A percentile compares a stretch with the other conserved stretches of the same genome.
phyloP scores from a whole-genome alignment of 2,329 filamentous ascomycete genomes.

The Dryadomyces quercus-mongolicae region DNA sequence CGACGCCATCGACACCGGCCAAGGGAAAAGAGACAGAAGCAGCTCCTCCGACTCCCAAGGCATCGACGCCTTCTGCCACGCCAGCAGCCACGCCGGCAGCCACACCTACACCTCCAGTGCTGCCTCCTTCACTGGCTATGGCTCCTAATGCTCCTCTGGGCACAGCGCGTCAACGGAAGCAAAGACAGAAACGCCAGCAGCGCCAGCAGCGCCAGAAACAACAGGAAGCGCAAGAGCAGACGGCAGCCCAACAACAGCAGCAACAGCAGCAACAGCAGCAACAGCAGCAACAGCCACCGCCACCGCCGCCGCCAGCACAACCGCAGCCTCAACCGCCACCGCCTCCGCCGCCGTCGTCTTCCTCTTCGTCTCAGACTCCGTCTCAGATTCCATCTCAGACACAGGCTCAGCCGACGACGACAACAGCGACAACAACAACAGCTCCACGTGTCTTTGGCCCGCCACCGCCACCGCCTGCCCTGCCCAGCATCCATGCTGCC shows the following conservation, averaged over 20 bases:
- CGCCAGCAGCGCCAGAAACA: slow-evolving; percentile 11
- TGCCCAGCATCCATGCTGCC: slow-evolving; percentile 4
- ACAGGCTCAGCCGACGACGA: too few species aligned
- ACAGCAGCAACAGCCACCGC: background rate
- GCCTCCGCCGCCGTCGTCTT: background rate
- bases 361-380: background rate
- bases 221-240: slow-evolving; percentile 5
- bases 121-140: background rate
- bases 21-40: background rate
- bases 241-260: background rate
- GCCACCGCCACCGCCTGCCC: slow-evolving; percentile 6
- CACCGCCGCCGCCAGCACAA: background rate
- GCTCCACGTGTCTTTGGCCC: slow-evolving; percentile 11
- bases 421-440: background rate
- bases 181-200: slow-evolving; percentile 13
- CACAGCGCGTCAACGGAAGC: slow-evolving; percentile 12
- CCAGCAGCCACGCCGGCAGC: background rate
- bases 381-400: too few species aligned
- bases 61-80: background rate
- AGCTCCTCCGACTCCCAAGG: slow-evolving; percentile 5
- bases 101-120: background rate
- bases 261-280: slow-evolving; percentile 4
- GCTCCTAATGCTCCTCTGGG: slow-evolving; percentile 7
- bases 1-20: background rate
- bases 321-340: background rate